Conservation (phyloP, 768 basidiomycete species). For the Leccinum broughii region DNA sequence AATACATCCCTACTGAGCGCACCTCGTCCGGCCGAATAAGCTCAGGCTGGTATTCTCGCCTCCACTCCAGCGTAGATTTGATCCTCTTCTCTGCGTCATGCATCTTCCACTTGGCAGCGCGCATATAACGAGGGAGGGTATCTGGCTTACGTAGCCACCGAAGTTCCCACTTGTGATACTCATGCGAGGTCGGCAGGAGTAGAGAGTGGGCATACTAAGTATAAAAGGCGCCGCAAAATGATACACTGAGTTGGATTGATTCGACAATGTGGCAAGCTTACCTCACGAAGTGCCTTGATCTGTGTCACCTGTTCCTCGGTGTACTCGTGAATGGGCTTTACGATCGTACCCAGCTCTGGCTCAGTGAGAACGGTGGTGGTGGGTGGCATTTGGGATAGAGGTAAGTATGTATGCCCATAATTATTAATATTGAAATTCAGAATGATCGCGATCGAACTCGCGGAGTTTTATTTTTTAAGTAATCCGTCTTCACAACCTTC, state of each 20-base stretch:
- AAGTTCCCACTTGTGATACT: constrained; percentile 75
- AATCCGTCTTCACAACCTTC: neutral
- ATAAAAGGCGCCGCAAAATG: neutral
- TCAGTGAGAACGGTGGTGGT: constrained; percentile 50
- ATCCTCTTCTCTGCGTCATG: constrained; percentile 77
- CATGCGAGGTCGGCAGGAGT: constrained; percentile 61
- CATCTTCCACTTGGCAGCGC: constrained; percentile 82
- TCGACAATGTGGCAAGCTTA: constrained; percentile 27
- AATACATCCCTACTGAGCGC: constrained; percentile 23
- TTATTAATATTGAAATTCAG: neutral
- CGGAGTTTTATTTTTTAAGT: constrained; percentile 18
- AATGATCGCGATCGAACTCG: neutral
- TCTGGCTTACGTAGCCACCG: constrained; percentile 73
- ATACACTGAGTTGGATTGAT: neutral
- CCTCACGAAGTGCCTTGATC: constrained; percentile 63
- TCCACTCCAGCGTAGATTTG: constrained; percentile 79
- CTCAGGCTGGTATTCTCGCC: constrained; percentile 82
- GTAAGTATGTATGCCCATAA: neutral
- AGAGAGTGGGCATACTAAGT: constrained; percentile 55
- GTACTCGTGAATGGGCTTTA: constrained; percentile 60
- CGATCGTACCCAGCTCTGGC: constrained; percentile 53
- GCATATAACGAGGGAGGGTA: constrained; percentile 71
- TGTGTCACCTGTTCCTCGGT: constrained; percentile 59
- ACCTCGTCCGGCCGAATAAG: constrained; percentile 77
- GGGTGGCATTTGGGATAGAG: constrained; percentile 35